phyloP scores from a whole-genome alignment of 495 filamentous ascomycete species.

The Hyaloscypha finlandica region DNA sequence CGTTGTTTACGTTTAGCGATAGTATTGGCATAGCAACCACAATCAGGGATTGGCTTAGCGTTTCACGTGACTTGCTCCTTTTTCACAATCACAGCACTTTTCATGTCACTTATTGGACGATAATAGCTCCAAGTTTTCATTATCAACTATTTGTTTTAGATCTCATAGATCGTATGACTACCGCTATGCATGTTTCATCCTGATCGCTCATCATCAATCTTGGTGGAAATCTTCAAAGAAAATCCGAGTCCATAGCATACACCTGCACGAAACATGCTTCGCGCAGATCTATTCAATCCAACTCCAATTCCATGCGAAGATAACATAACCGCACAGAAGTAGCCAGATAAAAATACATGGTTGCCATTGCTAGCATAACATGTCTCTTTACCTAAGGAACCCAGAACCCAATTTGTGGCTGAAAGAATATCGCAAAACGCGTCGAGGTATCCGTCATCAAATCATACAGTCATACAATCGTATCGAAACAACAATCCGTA shows the following conservation, averaged over 20 bases:
- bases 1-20: conserved; percentile 11
- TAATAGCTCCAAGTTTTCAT: conserved; percentile 8
- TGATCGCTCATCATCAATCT: conserved; percentile 11
- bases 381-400: conserved; percentile 23
- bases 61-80: background rate
- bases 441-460: conserved; percentile 31
- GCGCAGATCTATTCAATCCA: conserved; percentile 17
- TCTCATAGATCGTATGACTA: conserved; percentile 3
- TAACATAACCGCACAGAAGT: conserved; percentile 21
- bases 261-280: conserved; percentile 3
- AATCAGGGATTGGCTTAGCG: background rate
- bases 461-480: conserved; percentile 36
- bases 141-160: conserved; percentile 3
- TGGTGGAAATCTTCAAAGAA: background rate
- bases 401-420: conserved; percentile 19
- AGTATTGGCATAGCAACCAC: background rate
- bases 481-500: conserved; percentile 30
- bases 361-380: conserved; percentile 30
- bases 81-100: background rate
- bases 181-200: background rate
- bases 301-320: conserved; percentile 23
- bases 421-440: conserved; percentile 12
- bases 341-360: conserved; percentile 24
- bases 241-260: background rate
- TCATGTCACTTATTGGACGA: background rate